Evolutionary conservation across 2,329 filamentous ascomycete species (phyloP), one percentile per base, ranked within the genome.

Genomic region (Beauveria rudraprayagi): DNA sequence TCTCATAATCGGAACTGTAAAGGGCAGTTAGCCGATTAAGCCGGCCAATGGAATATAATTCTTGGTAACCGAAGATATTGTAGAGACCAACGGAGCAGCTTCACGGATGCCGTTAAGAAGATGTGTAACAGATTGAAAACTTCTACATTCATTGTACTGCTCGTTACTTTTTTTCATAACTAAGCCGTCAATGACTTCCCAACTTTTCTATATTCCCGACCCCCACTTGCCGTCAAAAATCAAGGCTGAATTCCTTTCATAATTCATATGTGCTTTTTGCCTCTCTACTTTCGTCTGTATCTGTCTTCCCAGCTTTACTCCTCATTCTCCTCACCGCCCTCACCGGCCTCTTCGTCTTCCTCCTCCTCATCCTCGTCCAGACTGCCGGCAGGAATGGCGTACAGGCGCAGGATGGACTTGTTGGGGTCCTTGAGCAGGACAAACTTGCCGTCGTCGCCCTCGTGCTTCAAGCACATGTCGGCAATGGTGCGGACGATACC

Each of bases 401-500:
- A 99, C 70, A 99, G 78, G 65, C 94, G 87, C 66, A 99, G 85
- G 65, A 97, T 91, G 62, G 89, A 85, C 87, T 97, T 97, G 83
- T 99, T 99, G 63, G 94, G 94, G 76, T 99, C 94, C 87, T 89
- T 89, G 71, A 88, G 85, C 22, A 89, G 81, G 52, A 94, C 87
- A 69, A 90, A 94, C 79, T 92, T 92, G 75, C 88, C 89, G 72
- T 86, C 87, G 58, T 83, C 82, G 75, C 87, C 85, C 75, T 87
- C 85, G 68, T 92, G 83, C 58, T 60, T 60, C 50, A 54, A 24
- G 70, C 88, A 89, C 89, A 97, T 95, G 77, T 99, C 94, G 69
- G 91, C 91, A 71, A 99, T 97, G 56, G 94, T 99, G 67, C 94
- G 91, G 63, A 99, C 94, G 67, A 99, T 97, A 75, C 94, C 94